Evolutionary conservation across 2,329 filamentous ascomycete species (phyloP), one percentile per base, ranked within the genome.

Genomic region (Exophiala dermatitidis): DNA sequence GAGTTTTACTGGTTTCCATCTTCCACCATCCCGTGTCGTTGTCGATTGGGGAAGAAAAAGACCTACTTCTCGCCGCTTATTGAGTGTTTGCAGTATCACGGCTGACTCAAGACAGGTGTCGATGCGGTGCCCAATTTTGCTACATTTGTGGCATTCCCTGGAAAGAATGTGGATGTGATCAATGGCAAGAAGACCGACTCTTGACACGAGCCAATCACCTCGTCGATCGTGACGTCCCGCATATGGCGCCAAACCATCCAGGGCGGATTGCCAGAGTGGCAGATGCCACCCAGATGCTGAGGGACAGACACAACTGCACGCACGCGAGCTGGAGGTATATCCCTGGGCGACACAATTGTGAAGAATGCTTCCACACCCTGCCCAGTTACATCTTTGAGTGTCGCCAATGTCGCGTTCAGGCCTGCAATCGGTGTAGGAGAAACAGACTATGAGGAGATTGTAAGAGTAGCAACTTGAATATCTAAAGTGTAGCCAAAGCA

Each of bases 111-210:
- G 19, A 38, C 36, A 67, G 65, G 9, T 68, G 66, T 45, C 58
- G 45, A n/a, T 70, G 67, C 44, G 42, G 60, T 1, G 58, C 59
- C 3, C 43, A 67, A 50, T 69, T 69, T 42, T 69, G 67, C 53
- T 69, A 69, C 49, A 26, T 59, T 3, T 69, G 67, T 43, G 59
- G 63, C 1, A 28, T 37, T 4, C 50, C 31, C 10, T 69, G 67
- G 67, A 66, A 64, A 44, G 46, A 31, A 4, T 69, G 65, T 41
- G 3, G 40, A 19, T 69, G 66, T 46, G 46, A 31, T 9, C 46
- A 61, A 6, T 68, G 64, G 62, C 44, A 65, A 12, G 63, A 67
- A 50, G 41, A 59, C n/a, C 52, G 62, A 40, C 57, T 68, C 2
- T 8, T 58, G 8, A 52, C 41, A 4, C 49, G 61, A 48, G 61